Evolutionary conservation across 2,329 filamentous ascomycete species (phyloP), one percentile per base, ranked within the genome.

Genomic region (Mycosphaerella sp.): DNA sequence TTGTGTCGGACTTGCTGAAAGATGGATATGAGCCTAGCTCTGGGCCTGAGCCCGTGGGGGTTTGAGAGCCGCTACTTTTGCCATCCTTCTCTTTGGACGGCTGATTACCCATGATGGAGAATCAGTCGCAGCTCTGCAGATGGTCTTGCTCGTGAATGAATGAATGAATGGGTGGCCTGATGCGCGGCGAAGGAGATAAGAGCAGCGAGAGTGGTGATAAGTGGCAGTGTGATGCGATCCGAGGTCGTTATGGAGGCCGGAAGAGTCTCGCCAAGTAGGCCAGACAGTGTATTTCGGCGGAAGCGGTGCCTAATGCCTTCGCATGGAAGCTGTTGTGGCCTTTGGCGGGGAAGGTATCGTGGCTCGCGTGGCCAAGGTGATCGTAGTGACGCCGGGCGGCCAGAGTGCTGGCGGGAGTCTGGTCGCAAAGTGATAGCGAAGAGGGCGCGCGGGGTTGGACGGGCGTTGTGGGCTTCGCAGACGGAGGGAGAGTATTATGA

Each of bases 1-100:
- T 92, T 29, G 92, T 97, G 69, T 97, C 92, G 53, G 90, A 89
- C 69, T 87, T 86, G 74, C 85, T 87, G 70, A 97, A 92, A 29
- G 92, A 95, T 29, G 91, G 92, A 71, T 93, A 95, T 31, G 89
- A 87, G 71, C 89, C 86, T 55, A 96, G 76, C 57, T 80, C 77
- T 38, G 87, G 82, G 60, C 74, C 75, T 55, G 72, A 74, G 40
- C 74, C 75, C 55, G 72, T 74, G 40, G 75, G 76, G 54, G 73
- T 73, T 39, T 69, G 63, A 43, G 66, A 69, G 55, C 74, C 73
- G 55, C 70, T 72, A 59, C 72, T 72, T 59, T 72, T 73, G 62
- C 74, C 73, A 36, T 67, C 63, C 45, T 60, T 60, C 64, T 21
- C 21, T 21, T 21, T 21, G 21, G 87, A 90, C 65, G 78, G 79